Base-by-base conservation (phyloP, 2,329 filamentous ascomycete species). In the Geoglossum cookeanum region DNA sequence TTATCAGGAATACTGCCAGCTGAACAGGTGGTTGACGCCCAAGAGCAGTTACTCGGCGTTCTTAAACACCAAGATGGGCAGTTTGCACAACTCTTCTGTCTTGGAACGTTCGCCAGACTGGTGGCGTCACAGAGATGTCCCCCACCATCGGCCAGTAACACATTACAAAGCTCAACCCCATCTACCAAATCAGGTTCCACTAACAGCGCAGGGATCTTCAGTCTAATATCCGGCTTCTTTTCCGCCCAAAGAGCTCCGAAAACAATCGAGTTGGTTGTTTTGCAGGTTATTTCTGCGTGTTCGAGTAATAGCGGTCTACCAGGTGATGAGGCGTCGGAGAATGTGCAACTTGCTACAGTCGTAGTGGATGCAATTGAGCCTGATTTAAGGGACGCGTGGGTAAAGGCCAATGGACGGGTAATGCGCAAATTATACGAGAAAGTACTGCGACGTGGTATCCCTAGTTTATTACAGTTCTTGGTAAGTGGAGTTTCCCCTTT, bases 391-490 rank as follows among this genome's bases (percentile, higher is more conserved):
- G 67, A 66, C 64, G 64, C 33, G 58, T 57, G 60, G 7, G 62
- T 62, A 4, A 69, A 69, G 51, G 58, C 58, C 3, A 57, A 49
- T 39, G 13, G n/a, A n/a, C 58, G 61, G 37, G 61, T 65, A 35
- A 56, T 68, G 8, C 61, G 65, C 47, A 69, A 68, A 57, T 45
- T 70, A 47, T 63, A 68, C 35, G 65, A 68, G 49, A 68, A 67
- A 49, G 60, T 64, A 3, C 59, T 64, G 9, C 62, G 61, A 4
- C 58, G 56, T 6, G 60, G 62, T 1, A 42, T 64, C 22, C 59
- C 63, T 30, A 51, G 55, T 11, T 51, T 29, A n/a, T 47, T 65
- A 33, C 62, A 61, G 30, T 59, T 64, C 6, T 58, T 64, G n/a
- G 64, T 62, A 17, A 57, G 66, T 42, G 62, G 61, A 3, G 64